Conservation (phyloP, 2,329 filamentous ascomycete genomes). For the Fusarium sp. region DNA sequence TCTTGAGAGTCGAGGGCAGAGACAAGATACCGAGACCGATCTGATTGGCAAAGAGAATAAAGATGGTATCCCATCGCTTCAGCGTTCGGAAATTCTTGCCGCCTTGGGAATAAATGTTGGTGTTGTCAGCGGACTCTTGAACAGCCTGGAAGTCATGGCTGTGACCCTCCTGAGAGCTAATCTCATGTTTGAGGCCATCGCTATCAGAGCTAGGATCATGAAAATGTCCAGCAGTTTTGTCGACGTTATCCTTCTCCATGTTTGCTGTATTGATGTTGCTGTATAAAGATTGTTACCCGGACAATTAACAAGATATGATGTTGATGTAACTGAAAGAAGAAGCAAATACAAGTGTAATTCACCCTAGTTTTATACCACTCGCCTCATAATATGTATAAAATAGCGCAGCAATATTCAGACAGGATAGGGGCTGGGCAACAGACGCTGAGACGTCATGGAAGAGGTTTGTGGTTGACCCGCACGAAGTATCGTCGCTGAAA, state of each 20-base stretch:
- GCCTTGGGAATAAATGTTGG: slow-evolving; percentile 34
- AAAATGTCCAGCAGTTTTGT: slow-evolving; percentile 4
- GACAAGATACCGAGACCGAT: slow-evolving; percentile 60
- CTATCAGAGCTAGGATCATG: slow-evolving; percentile 26
- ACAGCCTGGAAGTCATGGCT: slow-evolving; percentile 28
- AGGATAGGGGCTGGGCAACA: background rate
- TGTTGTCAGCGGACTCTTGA: slow-evolving; percentile 25
- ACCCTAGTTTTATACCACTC: background rate
- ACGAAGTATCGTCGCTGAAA: background rate
- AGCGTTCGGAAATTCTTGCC: slow-evolving; percentile 39
- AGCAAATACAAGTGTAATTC: background rate
- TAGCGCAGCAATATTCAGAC: slow-evolving; percentile 20
- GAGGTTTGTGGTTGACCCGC: background rate
- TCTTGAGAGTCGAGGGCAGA: slow-evolving; percentile 73
- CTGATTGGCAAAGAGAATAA: slow-evolving; percentile 39
- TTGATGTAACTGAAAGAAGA: background rate
- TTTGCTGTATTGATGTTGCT: background rate
- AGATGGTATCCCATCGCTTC: slow-evolving; percentile 37
- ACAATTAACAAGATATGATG: background rate
- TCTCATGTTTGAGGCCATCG: slow-evolving; percentile 20
- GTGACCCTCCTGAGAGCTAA: slow-evolving; percentile 1
- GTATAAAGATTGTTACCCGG: background rate
- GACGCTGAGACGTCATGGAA: slow-evolving; percentile 12
- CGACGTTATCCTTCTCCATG: slow-evolving; percentile 14
- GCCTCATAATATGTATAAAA: background rate